A percentile compares a stretch with the other conserved stretches of the same genome.
phyloP scores from a whole-genome alignment of 164 flowering plant species.

The Magnolia sinica region DNA sequence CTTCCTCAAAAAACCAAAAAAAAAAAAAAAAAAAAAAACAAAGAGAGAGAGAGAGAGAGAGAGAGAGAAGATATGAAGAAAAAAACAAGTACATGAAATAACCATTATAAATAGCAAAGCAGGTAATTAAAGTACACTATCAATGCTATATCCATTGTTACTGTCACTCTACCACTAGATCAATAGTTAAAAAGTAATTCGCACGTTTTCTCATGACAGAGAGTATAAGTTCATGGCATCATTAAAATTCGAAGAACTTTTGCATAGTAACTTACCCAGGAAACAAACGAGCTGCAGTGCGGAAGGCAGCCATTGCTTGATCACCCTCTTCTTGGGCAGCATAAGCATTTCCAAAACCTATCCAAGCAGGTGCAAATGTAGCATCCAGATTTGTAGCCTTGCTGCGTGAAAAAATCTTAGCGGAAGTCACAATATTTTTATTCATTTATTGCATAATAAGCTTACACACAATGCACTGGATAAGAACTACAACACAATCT shows the following conservation, averaged over 20 bases:
- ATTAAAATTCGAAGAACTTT: background rate
- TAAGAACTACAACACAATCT: background rate
- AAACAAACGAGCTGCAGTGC: constrained; percentile 94
- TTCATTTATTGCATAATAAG: background rate
- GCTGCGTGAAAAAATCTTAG: constrained; percentile 35
- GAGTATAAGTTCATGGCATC: background rate
- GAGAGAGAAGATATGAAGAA: too few species aligned
- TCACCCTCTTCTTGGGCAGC: constrained; percentile 98
- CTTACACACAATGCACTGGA: background rate
- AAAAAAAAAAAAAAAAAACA: too few species aligned
- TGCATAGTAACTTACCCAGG: constrained; percentile 66
- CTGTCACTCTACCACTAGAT: too few species aligned
- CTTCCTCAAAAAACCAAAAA: too few species aligned
- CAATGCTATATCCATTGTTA: too few species aligned
- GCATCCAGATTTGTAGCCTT: constrained; percentile 89
- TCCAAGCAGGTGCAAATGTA: constrained; percentile 85
- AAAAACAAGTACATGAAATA: too few species aligned
- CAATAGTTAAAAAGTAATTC: background rate
- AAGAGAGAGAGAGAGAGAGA: too few species aligned
- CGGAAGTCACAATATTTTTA: constrained; percentile 5
- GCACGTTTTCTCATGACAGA: background rate
- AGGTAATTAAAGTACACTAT: too few species aligned
- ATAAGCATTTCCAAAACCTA: constrained; percentile 91
- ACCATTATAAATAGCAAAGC: too few species aligned
- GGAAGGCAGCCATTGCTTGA: constrained; percentile 95